Percentiles rank a stretch among this genome's conserved stretches.
Conservation (phyloP, 495 filamentous ascomycete genomes). For the Penicillium atrosanguineum region DNA sequence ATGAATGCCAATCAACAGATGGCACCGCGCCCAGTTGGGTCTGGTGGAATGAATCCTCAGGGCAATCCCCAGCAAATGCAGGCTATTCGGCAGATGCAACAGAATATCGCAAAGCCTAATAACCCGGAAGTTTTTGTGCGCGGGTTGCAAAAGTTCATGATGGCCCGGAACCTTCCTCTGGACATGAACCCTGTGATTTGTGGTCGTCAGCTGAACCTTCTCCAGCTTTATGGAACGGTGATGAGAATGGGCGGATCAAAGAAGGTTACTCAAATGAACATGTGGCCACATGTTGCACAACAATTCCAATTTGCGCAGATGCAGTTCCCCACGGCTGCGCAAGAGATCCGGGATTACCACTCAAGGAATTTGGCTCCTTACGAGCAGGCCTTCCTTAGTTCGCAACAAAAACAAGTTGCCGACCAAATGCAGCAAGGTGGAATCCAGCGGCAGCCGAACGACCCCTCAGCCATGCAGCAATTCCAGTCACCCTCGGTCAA, state of each 20-base stretch:
- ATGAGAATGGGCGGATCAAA: constrained; percentile 76
- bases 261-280: constrained; percentile 61
- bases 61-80: constrained; percentile 48
- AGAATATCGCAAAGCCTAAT: constrained; percentile 56
- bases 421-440: constrained; percentile 53
- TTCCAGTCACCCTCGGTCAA: constrained; percentile 41
- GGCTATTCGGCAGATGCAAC: constrained; percentile 56
- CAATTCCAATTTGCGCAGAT: constrained; percentile 62
- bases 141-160: constrained; percentile 69
- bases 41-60: constrained; percentile 43
- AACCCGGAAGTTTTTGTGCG: constrained; percentile 75
- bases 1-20: constrained; percentile 57
- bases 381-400: constrained; percentile 67
- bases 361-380: constrained; percentile 70
- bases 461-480: constrained; percentile 39
- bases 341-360: constrained; percentile 70
- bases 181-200: constrained; percentile 67
- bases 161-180: constrained; percentile 61
- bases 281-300: constrained; percentile 70
- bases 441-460: constrained; percentile 32
- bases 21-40: constrained; percentile 35
- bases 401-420: constrained; percentile 53
- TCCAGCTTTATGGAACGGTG: constrained; percentile 72
- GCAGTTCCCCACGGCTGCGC: constrained; percentile 61
- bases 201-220: constrained; percentile 66